These are phyloP conservation scores for Metschnikowia vanudenii DNA, from an alignment of 805 yeast species.

Conservation along the genomic window DNA sequence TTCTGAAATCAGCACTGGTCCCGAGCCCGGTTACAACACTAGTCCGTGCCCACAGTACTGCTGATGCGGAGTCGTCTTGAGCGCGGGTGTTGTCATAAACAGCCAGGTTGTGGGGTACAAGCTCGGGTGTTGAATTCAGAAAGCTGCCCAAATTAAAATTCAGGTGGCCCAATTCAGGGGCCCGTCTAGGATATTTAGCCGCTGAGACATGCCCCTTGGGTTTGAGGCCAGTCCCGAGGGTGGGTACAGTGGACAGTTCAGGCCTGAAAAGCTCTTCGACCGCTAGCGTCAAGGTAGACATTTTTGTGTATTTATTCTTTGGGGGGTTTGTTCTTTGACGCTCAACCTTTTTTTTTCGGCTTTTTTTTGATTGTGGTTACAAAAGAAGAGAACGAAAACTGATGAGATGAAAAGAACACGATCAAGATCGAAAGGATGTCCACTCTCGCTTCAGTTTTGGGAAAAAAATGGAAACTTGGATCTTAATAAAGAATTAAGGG, in stretches of 20 bases:
- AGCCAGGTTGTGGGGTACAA: background rate
- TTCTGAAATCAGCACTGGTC: background rate
- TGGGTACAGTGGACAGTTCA: conserved; percentile 7
- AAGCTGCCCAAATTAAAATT: background rate
- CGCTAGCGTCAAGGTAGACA: conserved; percentile 21
- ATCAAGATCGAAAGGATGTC: background rate
- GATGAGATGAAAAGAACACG: too few relatives aligned
- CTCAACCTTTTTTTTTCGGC: too few relatives aligned
- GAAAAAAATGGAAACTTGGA: too few relatives aligned
- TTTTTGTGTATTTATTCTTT: background rate
- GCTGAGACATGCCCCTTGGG: background rate
- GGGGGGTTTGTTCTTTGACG: too few relatives aligned
- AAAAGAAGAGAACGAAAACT: too few relatives aligned
- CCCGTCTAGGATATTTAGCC: conserved; percentile 4
- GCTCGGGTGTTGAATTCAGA: conserved; percentile 9
- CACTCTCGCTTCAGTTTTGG: background rate
- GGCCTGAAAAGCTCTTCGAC: conserved; percentile 16
- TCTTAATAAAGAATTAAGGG: too few relatives aligned
- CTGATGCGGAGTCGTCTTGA: conserved; percentile 7
- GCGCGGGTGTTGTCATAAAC: background rate
- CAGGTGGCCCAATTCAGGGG: conserved; percentile 3
- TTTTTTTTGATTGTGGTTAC: too few relatives aligned
- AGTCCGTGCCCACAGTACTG: conserved; percentile 11
- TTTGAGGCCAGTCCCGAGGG: conserved; percentile 10
- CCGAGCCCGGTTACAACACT: background rate